Base-by-base conservation (phyloP, 2,329 filamentous ascomycete genomes). In the Aulographum hederae region DNA sequence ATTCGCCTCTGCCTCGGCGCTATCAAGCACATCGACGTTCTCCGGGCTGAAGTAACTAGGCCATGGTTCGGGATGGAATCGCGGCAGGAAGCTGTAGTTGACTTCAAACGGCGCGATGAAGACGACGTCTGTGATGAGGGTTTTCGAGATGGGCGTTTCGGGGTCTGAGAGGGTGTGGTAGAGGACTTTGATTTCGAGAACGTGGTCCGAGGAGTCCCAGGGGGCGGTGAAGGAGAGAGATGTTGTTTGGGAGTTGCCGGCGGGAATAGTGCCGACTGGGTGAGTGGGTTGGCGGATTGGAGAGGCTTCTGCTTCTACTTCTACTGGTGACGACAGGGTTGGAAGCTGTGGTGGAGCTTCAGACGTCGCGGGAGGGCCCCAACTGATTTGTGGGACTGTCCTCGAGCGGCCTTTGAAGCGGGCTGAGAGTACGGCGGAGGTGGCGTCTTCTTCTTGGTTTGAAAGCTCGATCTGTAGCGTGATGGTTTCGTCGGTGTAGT, bases 41-140 rank as follows among this genome's bases (percentile, higher is more conserved):
- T n/a, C n/a, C n/a, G n/a, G n/a, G 32, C 73, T 65, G 51, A 95
- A 98, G 43, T 91, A 73, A 48, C 76, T 84, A 1, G 89, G 85
- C 86, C 89, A 98, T 2, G 71, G 63, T 30, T 78, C 74, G 0
- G 66, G 53, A 50, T 94, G 78, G 3, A 93, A 61, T 6, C 78
- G 69, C 8, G 89, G 84, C 10, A 75, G 65, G 38, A 95, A 71
- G 38, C 91, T 81, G 50, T 92, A 94, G 45, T 79, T 89, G 12
- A 84, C 80, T 54, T 93, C 84, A 43, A 98, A 95, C 0, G 86
- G 82, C 31, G 73, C 75, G 33, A 81, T 71, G 34, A 94, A 67
- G 23, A 72, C 67, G 4, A 95, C 52, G 32, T 76, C 73, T 25
- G 78, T 65, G 1, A 70, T 63, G 15, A 77, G 56, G 2, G 67